These are phyloP conservation scores for Tetragonia tetragonoides DNA, from an alignment of 148 eudicot species.

Conservation along the genomic window DNA sequence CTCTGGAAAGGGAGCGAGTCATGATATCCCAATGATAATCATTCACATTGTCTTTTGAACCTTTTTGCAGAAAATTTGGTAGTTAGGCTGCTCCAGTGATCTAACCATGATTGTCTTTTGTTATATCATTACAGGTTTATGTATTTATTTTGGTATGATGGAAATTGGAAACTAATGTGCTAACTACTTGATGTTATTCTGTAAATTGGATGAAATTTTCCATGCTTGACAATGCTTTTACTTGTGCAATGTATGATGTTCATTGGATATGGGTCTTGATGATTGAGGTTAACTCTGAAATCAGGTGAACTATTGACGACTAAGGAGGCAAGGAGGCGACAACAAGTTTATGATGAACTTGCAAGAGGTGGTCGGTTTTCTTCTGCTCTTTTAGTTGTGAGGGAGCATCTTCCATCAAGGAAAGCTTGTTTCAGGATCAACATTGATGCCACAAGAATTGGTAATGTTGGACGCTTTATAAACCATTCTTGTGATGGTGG, in stretches of 20 bases:
- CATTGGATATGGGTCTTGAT: neutral
- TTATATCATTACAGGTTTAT: too few species aligned
- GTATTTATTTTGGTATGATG: too few species aligned
- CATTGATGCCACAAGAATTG: slow-evolving; percentile 76
- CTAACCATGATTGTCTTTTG: too few species aligned
- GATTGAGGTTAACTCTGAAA: slow-evolving; percentile 3
- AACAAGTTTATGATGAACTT: slow-evolving; percentile 58
- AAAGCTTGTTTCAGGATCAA: slow-evolving; percentile 86
- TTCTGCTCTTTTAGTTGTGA: slow-evolving; percentile 76
- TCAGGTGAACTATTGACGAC: slow-evolving; percentile 86
- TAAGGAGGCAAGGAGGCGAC: slow-evolving; percentile 69
- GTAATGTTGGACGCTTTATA: slow-evolving; percentile 73
- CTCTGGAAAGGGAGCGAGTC: neutral
- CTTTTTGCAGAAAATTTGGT: too few species aligned
- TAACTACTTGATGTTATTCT: neutral
- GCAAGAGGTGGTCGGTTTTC: slow-evolving; percentile 38
- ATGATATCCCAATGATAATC: neutral
- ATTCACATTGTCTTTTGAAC: neutral
- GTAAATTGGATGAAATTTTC: neutral
- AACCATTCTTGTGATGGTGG: slow-evolving; percentile 97
- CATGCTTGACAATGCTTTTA: too few species aligned
- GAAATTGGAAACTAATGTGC: too few species aligned
- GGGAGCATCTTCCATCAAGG: slow-evolving; percentile 82
- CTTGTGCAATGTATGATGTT: neutral
- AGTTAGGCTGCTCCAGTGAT: too few species aligned